phyloP scores from a whole-genome alignment of 2,329 filamentous ascomycete genomes.

The Bipolaris oryzae region DNA sequence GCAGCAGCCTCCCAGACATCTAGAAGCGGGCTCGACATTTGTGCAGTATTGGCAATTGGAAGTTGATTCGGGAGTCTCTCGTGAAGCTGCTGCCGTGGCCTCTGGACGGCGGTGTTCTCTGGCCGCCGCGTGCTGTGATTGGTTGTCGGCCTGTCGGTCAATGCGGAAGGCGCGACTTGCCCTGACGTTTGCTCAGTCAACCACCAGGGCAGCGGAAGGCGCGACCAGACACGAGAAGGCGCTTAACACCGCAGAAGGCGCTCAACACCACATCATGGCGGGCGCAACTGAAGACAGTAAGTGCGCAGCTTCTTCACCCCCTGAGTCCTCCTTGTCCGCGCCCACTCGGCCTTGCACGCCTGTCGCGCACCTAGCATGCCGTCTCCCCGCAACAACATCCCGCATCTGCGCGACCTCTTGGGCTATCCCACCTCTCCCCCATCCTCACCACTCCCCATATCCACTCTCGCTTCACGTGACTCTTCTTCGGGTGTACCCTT shows the following conservation, averaged over 20 bases:
- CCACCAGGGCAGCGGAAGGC: slow-evolving; percentile 12
- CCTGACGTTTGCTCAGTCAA: slow-evolving; percentile 21
- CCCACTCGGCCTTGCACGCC: neutral
- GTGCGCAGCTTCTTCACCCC: slow-evolving; percentile 15
- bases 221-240: slow-evolving; percentile 15
- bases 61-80: slow-evolving; percentile 5
- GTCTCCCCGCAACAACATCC: slow-evolving; percentile 14
- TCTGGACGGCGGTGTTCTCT: slow-evolving; percentile 35
- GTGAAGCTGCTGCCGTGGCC: slow-evolving; percentile 26
- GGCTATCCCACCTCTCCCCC: slow-evolving; percentile 31
- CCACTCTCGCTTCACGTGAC: slow-evolving; percentile 1
- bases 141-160: slow-evolving; percentile 23
- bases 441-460: slow-evolving; percentile 9
- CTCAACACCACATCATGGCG: slow-evolving; percentile 36
- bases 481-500: slow-evolving; percentile 21
- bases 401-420: slow-evolving; percentile 22
- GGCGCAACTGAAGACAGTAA: slow-evolving; percentile 47
- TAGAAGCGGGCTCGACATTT: slow-evolving; percentile 63
- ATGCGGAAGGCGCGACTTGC: slow-evolving; percentile 24
- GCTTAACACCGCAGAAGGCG: slow-evolving; percentile 13
- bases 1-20: slow-evolving; percentile 94
- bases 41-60: slow-evolving; percentile 26
- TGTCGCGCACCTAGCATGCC: slow-evolving; percentile 4
- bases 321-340: neutral
- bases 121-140: slow-evolving; percentile 20